Base-by-base conservation (phyloP, 2,329 filamentous ascomycete species). In the Ophiostoma sp. region DNA sequence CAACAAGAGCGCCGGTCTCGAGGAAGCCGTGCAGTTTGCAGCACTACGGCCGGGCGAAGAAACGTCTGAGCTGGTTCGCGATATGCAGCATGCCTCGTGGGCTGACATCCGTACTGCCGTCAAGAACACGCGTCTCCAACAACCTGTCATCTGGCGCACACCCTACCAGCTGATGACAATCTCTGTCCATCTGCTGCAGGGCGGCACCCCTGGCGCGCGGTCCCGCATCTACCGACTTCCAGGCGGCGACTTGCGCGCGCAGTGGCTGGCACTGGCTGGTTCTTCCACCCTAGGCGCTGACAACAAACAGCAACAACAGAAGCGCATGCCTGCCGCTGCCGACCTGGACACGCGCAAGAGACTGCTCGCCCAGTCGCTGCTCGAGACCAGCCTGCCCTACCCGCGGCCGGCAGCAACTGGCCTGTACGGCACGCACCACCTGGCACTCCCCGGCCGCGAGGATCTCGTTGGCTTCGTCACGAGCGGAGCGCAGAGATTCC, bases 381-480 rank as follows among this genome's bases (percentile, higher is more conserved):
- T 85, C 8, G 79, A 80, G 41, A 79, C 75, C 8, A 79, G 74
- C 27, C 76, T 77, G 27, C 76, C 78, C 2, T 79, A 79, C 23
- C 80, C 80, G 20, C 79, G 79, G 33, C 76, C 76, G 48, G 74
- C 76, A 4, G 75, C 76, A 15, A 82, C 79, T 72, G 77, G 77
- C 70, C 76, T 74, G 68, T 78, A 79, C 72, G 77, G 84, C 79
- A 77, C 79, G 0, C 77, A 79, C 0, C 87, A 92, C 74, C 89
- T 90, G 0, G 76, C 88, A 0, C 87, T 93, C n/a, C 94, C 94
- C 0, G 83, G 84, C 11, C 88, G 88, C 72, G 83, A 86, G 31
- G 91, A 97, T 77, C 83, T 98, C 15, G 86, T 98, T 68, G 95
- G 95, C 0, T 99, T 96, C 77, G 89, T 97, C 33, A 97, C 93